phyloP scores from a whole-genome alignment of 441 rosid species.

The Caryocar brasiliense region DNA sequence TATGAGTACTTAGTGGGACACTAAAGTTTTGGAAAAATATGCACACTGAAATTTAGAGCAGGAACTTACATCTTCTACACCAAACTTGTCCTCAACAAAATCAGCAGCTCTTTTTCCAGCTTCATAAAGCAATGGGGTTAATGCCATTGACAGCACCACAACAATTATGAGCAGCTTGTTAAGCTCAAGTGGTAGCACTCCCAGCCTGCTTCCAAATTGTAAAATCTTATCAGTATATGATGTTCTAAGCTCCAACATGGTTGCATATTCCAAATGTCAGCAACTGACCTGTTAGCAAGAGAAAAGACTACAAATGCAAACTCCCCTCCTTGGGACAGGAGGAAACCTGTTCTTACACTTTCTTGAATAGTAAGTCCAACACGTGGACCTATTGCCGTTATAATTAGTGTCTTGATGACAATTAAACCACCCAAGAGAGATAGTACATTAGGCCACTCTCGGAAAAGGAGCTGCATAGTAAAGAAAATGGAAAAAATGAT shows the following conservation, averaged over 20 bases:
- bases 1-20: constrained; percentile 1
- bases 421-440: constrained; percentile 85
- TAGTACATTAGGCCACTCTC: constrained; percentile 95
- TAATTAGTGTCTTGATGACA: constrained; percentile 77
- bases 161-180: constrained; percentile 94
- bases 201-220: constrained; percentile 49
- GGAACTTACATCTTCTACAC: constrained; percentile 34
- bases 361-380: constrained; percentile 84
- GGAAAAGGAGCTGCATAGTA: constrained; percentile 57
- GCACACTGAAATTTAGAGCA: background rate
- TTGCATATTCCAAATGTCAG: constrained; percentile 6
- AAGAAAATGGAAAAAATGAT: constrained; percentile 7
- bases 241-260: constrained; percentile 9
- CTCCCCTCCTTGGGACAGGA: constrained; percentile 96
- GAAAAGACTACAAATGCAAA: constrained; percentile 93
- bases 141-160: constrained; percentile 94
- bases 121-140: constrained; percentile 85
- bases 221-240: constrained; percentile 13
- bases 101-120: constrained; percentile 80
- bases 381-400: constrained; percentile 83
- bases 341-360: constrained; percentile 84
- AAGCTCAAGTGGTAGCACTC: constrained; percentile 97
- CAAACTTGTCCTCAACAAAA: constrained; percentile 49
- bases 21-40: background rate
- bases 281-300: constrained; percentile 73